Evolutionary conservation across 805 yeast species (phyloP), one percentile per base, ranked within the genome.

Genomic region (Zygoascus biomembranicola): DNA sequence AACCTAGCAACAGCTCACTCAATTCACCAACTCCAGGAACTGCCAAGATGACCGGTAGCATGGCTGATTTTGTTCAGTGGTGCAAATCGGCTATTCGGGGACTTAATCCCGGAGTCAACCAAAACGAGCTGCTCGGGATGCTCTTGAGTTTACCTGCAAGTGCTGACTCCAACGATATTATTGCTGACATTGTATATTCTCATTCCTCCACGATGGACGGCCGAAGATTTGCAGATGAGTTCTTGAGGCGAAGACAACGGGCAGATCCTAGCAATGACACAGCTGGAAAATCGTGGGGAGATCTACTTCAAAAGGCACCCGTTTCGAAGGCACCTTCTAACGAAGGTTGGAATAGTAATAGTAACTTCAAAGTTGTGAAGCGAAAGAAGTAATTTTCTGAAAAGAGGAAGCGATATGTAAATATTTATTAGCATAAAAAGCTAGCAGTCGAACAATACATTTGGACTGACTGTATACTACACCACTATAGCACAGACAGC

Each of bases 151-250:
- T 92, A 57, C 97, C 97, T 37, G 70, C 78, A n/a, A 79, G 82
- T 42, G 61, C 76, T 6, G 96, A 89, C 60, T 81, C 95, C 0
- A 75, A 77, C 49, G 96, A 84, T 66, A 87, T 92, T 66, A 90
- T 92, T 65, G 85, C 96, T 1, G 99, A 92, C 64, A 88, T 97
- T 11, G 82, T 92, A 55, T 90, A 89, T 71, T 82, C 94, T 26
- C 86, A 89, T 56, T 85, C 95, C 43, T 79, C 90, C 2, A 85
- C 90, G 1, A 83, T 92, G 86, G 97, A 94, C 67, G 98, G 98
- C 23, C 82, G 96, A 66, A 77, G 96, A 59, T 92, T 90, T 73
- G 96, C 99, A 0, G 79, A 78, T 53, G 99, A 94, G 65, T 94
- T 94, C 67, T 75, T 85, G 65, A 85, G 84, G 69, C 82, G 86